Evolutionary conservation across 495 filamentous ascomycete species (phyloP).

Genomic region (Trichoderma gamsii): DNA sequence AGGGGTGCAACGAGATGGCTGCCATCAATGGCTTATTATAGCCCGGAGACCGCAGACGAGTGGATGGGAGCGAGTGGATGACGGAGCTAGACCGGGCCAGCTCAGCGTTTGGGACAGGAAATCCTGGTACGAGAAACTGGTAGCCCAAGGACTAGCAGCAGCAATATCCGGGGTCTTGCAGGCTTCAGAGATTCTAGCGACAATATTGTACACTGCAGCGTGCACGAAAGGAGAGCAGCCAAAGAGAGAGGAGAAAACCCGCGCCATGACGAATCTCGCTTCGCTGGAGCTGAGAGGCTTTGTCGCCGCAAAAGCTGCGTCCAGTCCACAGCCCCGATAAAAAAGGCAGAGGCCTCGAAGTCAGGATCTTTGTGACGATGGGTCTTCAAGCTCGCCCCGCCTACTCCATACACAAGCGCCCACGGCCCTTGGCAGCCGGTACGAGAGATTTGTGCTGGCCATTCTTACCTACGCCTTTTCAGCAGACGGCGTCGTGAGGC

Average conservation of each 20-base stretch:
- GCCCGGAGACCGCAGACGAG: not conserved
- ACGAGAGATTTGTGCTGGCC: not conserved
- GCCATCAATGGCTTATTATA: conserved; percentile 11
- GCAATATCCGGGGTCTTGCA: too few species aligned
- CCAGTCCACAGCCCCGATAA: not conserved
- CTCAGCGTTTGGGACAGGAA: too few species aligned
- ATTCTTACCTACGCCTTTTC: not conserved
- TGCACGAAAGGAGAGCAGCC: not conserved
- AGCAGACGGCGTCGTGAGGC: too few species aligned
- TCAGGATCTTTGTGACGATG: conserved; percentile 11
- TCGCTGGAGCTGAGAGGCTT: not conserved
- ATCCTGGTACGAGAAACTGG: not conserved
- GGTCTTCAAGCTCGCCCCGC: not conserved
- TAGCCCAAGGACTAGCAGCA: not conserved
- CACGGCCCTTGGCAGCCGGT: not conserved
- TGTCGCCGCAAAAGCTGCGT: not conserved
- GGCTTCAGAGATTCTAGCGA: too few species aligned
- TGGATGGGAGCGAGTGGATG: not conserved
- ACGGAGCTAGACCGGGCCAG: not conserved
- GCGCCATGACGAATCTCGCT: not conserved
- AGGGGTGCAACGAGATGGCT: conserved; percentile 9
- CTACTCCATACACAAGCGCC: not conserved
- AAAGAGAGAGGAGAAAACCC: not conserved
- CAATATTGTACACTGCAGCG: not conserved
- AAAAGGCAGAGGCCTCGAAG: not conserved